Evolutionary conservation across 164 flowering plant species (phyloP).

Genomic region (Malania oleifera): DNA sequence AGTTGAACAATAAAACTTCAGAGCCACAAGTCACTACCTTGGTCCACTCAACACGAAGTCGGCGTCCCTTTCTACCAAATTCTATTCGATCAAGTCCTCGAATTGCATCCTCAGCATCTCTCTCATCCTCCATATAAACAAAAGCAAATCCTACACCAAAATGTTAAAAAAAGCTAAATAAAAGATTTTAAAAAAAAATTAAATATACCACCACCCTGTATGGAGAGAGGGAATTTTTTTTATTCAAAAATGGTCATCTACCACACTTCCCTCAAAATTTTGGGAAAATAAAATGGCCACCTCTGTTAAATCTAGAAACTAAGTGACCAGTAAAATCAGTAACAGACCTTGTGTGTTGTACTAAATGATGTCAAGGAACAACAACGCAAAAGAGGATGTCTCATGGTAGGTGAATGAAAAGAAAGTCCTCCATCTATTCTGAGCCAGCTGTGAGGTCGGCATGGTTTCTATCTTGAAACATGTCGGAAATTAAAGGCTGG

Average conservation of each 20-base stretch:
- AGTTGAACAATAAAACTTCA: too few species aligned
- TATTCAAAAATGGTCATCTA: constrained; percentile 12
- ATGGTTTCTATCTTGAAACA: constrained; percentile 33
- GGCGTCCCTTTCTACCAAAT: constrained; percentile 91
- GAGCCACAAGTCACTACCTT: constrained; percentile 40
- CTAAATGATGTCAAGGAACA: constrained; percentile 80
- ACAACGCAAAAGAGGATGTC: constrained; percentile 73
- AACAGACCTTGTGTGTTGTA: constrained; percentile 86
- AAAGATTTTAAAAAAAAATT: not conserved
- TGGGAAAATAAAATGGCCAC: constrained; percentile 19
- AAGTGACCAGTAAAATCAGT: constrained; percentile 53
- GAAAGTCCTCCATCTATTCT: constrained; percentile 53
- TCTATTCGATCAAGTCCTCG: constrained; percentile 72
- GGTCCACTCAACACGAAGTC: constrained; percentile 98
- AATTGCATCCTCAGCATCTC: constrained; percentile 97
- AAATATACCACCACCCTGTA: too few species aligned
- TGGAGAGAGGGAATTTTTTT: constrained; percentile 13
- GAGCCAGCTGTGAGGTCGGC: constrained; percentile 48
- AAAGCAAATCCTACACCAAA: constrained; percentile 82
- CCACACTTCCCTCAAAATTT: constrained; percentile 9
- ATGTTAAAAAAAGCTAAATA: constrained; percentile 3
- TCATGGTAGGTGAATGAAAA: constrained; percentile 58
- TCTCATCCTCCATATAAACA: constrained; percentile 93
- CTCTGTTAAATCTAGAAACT: constrained; percentile 41
- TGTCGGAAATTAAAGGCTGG: constrained; percentile 43